phyloP scores from a whole-genome alignment of 1,284 basidiomycete genomes.

The Austroboletus novae-zelandiae region DNA sequence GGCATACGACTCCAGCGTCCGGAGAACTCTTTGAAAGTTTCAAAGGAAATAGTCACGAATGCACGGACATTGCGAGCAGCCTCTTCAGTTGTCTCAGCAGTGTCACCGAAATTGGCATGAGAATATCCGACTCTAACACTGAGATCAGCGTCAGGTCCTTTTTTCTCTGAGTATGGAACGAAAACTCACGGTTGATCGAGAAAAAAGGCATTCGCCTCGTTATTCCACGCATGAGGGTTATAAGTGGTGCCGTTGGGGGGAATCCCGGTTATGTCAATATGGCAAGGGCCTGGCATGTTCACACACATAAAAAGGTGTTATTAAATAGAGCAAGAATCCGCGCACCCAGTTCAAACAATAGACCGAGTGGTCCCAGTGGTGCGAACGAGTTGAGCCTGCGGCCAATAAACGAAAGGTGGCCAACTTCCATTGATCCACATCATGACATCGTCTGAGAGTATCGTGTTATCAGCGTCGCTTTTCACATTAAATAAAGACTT shows the following conservation, averaged over 20 bases:
- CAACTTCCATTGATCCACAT: conserved; percentile 72
- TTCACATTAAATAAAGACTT: background rate
- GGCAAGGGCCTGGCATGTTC: conserved; percentile 48
- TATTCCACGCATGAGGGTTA: conserved; percentile 71
- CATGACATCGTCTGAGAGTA: conserved; percentile 54
- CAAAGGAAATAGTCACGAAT: conserved; percentile 74
- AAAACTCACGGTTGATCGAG: conserved; percentile 65
- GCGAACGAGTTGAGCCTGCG: background rate
- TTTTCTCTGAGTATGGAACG: conserved; percentile 19
- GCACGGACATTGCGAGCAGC: conserved; percentile 71
- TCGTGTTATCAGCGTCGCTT: background rate
- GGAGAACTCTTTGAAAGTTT: conserved; percentile 66
- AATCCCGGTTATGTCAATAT: conserved; percentile 47
- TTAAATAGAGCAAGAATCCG: conserved; percentile 1
- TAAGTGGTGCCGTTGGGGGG: conserved; percentile 52
- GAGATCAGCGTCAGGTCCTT: conserved; percentile 16
- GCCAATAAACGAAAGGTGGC: conserved; percentile 1
- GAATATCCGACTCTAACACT: conserved; percentile 49
- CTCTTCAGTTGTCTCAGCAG: conserved; percentile 62
- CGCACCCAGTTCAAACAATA: conserved; percentile 66
- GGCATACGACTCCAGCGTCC: conserved; percentile 66
- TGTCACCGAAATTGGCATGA: conserved; percentile 53
- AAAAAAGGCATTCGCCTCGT: conserved; percentile 69
- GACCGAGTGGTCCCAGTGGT: conserved; percentile 58
- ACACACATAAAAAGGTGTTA: conserved; percentile 18